Evolutionary conservation across 176 grass and related monocot species (phyloP).

Genomic region (Stipa capillata): DNA sequence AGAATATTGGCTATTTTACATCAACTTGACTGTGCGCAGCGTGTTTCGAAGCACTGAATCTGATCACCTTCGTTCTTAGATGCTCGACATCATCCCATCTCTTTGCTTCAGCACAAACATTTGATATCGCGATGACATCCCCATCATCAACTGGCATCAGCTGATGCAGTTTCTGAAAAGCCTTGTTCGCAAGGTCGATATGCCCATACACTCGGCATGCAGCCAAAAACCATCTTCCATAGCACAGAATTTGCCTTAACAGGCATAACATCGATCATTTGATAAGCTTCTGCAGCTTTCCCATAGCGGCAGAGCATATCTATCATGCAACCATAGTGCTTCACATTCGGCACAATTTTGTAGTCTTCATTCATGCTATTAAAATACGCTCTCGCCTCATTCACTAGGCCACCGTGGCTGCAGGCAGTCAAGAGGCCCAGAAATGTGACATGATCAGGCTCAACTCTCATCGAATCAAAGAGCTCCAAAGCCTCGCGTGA

Average conservation of each 20-base stretch:
- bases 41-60: slow-evolving; percentile 23
- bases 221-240: slow-evolving; percentile 66
- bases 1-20: neutral
- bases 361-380: slow-evolving; percentile 42
- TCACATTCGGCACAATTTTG: slow-evolving; percentile 48
- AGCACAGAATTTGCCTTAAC: slow-evolving; percentile 33
- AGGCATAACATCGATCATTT: slow-evolving; percentile 46
- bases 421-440: slow-evolving; percentile 61
- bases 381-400: slow-evolving; percentile 47
- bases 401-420: slow-evolving; percentile 51
- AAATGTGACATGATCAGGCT: slow-evolving; percentile 56
- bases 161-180: slow-evolving; percentile 10
- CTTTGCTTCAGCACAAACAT: slow-evolving; percentile 62
- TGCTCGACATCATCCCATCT: slow-evolving; percentile 57
- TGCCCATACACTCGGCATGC: slow-evolving; percentile 49
- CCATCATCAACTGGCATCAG: slow-evolving; percentile 24
- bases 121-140: slow-evolving; percentile 38
- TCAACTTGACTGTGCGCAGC: slow-evolving; percentile 44
- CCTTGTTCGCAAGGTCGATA: slow-evolving; percentile 9
- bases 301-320: slow-evolving; percentile 60
- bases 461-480: slow-evolving; percentile 40
- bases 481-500: slow-evolving; percentile 42
- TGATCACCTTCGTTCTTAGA: slow-evolving; percentile 35
- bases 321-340: slow-evolving; percentile 77
- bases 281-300: slow-evolving; percentile 53